These are phyloP conservation scores for Arabidopsis thaliana DNA, from an alignment of 345 rosid species.

Conservation along the genomic window DNA sequence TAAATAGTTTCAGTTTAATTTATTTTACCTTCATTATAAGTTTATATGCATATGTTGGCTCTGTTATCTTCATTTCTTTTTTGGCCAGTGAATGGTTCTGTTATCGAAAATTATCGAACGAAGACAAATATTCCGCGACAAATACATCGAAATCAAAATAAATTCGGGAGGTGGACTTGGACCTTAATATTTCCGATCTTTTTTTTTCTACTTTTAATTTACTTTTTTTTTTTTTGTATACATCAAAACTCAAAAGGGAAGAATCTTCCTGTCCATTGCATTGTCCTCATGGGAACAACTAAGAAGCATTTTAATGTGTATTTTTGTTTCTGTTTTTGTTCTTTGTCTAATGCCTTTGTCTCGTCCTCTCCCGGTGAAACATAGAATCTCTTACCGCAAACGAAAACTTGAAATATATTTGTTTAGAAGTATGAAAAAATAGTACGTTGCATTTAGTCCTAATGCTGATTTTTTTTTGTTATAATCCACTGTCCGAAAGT, in stretches of 20 bases:
- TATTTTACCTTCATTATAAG: not conserved
- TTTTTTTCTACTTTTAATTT: not conserved
- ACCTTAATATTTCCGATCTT: conserved; percentile 23
- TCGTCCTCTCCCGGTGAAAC: conserved; percentile 22
- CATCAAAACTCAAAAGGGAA: conserved; percentile 3
- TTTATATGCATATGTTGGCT: not conserved
- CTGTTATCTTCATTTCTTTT: not conserved
- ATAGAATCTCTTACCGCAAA: conserved; percentile 20
- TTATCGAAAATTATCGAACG: conserved; percentile 12
- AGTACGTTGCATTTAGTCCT: conserved; percentile 1
- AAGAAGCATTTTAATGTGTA: conserved; percentile 6
- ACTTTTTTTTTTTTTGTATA: not conserved
- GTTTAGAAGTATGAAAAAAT: not conserved
- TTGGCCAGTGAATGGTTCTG: not conserved
- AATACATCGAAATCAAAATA: conserved; percentile 38
- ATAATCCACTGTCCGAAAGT: too few relatives aligned
- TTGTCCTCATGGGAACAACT: conserved; percentile 39
- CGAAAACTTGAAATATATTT: not conserved
- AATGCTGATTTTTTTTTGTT: not conserved
- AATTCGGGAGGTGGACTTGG: conserved; percentile 28
- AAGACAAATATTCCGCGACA: conserved; percentile 40
- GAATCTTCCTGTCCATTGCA: conserved; percentile 31
- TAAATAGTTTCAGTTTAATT: not conserved
- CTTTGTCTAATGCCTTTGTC: conserved; percentile 2
- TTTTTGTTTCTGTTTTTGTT: conserved; percentile 17